A percentile compares a stretch with the other conserved stretches of the same genome.
These are phyloP conservation scores for Apiospora kogelbergensis DNA, from an alignment of 2,329 filamentous ascomycete species.

Conservation along the genomic window DNA sequence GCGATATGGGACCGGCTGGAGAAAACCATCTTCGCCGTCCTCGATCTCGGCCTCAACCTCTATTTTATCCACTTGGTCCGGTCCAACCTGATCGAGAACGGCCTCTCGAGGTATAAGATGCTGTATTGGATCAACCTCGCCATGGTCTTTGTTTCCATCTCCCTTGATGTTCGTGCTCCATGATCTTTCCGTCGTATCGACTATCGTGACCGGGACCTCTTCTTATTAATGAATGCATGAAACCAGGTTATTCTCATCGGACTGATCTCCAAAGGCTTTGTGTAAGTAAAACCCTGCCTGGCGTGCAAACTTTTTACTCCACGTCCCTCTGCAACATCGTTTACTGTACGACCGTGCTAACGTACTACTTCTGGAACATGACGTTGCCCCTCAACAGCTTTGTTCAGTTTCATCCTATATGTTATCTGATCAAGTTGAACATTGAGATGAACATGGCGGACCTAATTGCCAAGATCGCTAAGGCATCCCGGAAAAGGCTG, in stretches of 20 bases:
- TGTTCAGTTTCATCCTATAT: slow-evolving; percentile 1
- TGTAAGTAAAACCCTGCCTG: neutral
- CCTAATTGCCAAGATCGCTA: slow-evolving; percentile 41
- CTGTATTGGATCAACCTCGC: neutral
- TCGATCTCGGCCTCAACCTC: slow-evolving; percentile 5
- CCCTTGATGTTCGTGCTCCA: neutral
- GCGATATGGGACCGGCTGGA: neutral
- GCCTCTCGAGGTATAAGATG: neutral
- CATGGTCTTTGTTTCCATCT: slow-evolving; percentile 6
- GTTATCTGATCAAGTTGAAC: slow-evolving; percentile 34
- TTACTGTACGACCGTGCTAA: neutral
- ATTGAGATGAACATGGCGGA: slow-evolving; percentile 53
- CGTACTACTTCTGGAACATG: too few relatives aligned
- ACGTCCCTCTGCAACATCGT: neutral
- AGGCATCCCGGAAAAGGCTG: neutral
- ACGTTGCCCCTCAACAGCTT: neutral
- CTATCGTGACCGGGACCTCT: neutral
- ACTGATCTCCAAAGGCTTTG: neutral
- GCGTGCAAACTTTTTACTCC: neutral
- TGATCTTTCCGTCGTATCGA: neutral
- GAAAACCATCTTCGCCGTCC: neutral
- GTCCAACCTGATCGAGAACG: neutral
- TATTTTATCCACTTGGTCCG: neutral
- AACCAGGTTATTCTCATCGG: neutral
- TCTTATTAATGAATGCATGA: neutral